Base-by-base conservation (phyloP, 169 alveolate genomes). In the Theileria orientalis region DNA sequence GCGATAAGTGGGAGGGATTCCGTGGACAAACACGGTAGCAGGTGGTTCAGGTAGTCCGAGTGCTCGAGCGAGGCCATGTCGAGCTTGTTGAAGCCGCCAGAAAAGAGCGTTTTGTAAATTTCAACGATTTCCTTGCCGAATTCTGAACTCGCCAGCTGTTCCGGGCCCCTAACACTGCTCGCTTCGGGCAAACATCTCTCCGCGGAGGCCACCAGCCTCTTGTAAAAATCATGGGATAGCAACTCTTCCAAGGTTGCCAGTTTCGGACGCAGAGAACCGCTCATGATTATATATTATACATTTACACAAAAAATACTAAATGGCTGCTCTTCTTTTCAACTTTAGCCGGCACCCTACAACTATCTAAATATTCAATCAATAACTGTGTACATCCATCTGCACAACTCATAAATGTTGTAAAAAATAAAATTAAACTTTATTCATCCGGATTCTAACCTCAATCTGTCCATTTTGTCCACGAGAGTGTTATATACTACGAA, bases 51-150 rank as follows among this genome's bases (percentile, higher is more conserved):
- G 49, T 49, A 72, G 69, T 61, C 60, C 52, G 87, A 79, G 73
- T 71, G 78, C 37, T 79, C 87, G 62, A 79, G 62, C 11, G 78
- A 56, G 23, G 87, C 68, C 52, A 79, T 41, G 30, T 72, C 83
- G 21, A 33, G 32, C 69, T 67, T 71, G 30, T 56, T 79, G 59
- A 79, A 79, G 9, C 35, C 33, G 49, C 76, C 76, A 21, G 19
- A 33, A 52, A 42, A 72, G 46, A 79, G 42, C 11, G 46, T 25
- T 29, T 37, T 16, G 64, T 79, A 79, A 23, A 71, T 40, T 30
- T 70, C 73, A 37, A 66, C 41, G 1, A 79, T 68, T 32, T 46
- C 63, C 9, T 21, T 47, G 56, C 66, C 60, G 42, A 79, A 30
- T 0, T 59, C 27, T 1, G 84, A 71, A 35, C 62, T 29, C 29